Evolutionary conservation across 441 rosid species (phyloP), one percentile per base, ranked within the genome.

Genomic region (Populus trichocarpa): DNA sequence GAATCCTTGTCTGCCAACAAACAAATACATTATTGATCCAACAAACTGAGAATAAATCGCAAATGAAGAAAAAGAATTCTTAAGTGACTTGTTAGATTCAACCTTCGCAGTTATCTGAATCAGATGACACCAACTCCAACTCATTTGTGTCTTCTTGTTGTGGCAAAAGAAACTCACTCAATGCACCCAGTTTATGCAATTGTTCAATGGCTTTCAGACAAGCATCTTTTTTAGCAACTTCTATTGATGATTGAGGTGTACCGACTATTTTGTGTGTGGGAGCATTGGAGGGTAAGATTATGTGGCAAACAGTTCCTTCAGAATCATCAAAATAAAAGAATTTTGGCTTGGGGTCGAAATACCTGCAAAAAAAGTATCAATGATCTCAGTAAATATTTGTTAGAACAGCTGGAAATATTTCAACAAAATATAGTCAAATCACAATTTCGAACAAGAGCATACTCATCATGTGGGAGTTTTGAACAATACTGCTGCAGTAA

Each of bases 381-480:
- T 67, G 73, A 71, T 77, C 70, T 71, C 78, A 73, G 73, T 26
- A 77, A 72, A 71, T 33, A 64, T 74, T 13, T 63, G 72, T 28
- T 57, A 57, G 33, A 70, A 82, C 3, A 53, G 16, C 2, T 16
- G 6, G 36, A 75, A 70, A 23, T 22, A 4, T 61, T 50, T 2
- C 69, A 67, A 16, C 26, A 35, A 66, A 16, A 74, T 38, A 72
- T 63, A 63, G 32, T 72, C 50, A 69, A 83, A 78, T n/a, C 16
- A 73, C 79, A 80, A 65, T 71, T 22, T 74, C 61, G 80, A 71
- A 78, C 61, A 79, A 71, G 76, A 75, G 57, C 95, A 85, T 91
- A 96, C 99, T 93, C 98, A 77, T 94, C 99, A 82, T 88, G 99
- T 18, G 97, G 96, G 70, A 96, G 97, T 86, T 89, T 92, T 61